Base-by-base conservation (phyloP, 371 early-diverging fungal species). In the Mortierella sp. region DNA sequence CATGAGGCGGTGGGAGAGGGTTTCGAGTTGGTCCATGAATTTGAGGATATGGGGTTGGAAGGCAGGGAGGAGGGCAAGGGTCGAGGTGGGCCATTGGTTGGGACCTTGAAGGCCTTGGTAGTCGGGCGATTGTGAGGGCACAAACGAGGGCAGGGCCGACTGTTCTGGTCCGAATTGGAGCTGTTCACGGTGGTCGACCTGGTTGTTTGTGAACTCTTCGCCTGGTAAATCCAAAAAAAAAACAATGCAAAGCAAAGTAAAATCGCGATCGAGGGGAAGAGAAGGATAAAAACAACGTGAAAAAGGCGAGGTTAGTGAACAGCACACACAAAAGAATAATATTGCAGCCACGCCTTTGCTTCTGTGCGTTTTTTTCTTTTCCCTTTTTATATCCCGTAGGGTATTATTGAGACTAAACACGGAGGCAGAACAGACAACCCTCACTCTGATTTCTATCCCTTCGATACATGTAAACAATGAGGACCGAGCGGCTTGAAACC, bases 81-180 rank as follows among this genome's bases (percentile, higher is more conserved):
- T 82, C 14, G 71, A 60, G 16, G 41, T 74, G 3, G 92, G 91
- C 92, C 92, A 92, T 75, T 88, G 91, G 58, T 92, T 92, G 58
- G 92, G 92, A 0, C 92, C 92, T n/a, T 88, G 85, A 56, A 91
- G 79, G n/a, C 88, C 85, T 3, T 82, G 74, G 78, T 90, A 88
- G 51, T 80, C 83, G 18, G 90, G 92, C 21, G 81, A 79, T 21
- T 79, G 3, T n/a, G 70, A 75, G 82, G 81, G 71, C 72, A 83
- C 11, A 76, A 83, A 58, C 14, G 71, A 74, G 4, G 70, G 63
- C 68, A 77, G 70, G 0, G 81, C 71, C 1, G 86, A 77, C 7
- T 83, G 82, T 46, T 94, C 94, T 58, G 90, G 89, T 32, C 89
- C 93, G 44, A 93, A 85, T 76, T 94, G 94, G 46, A 91, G 83